Base-by-base conservation (phyloP, 768 basidiomycete species). In the Phlebiopsis flavidoalba region DNA sequence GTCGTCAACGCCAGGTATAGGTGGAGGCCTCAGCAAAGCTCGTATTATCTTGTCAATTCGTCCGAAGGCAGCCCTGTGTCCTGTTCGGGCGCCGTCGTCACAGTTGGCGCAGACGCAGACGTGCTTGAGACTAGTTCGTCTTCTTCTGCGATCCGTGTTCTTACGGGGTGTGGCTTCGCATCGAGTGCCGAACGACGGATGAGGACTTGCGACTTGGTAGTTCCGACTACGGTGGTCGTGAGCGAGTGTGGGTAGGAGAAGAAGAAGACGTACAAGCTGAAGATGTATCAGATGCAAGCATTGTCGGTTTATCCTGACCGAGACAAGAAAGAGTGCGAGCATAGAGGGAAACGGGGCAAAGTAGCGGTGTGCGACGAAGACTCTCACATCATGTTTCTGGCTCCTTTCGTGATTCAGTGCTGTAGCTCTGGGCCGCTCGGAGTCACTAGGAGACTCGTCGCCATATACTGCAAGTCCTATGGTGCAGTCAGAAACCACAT, bases 401-500 rank as follows among this genome's bases (percentile, higher is more conserved):
- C 24, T 12, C n/a, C 17, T 51, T 43, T 35, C 40, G 10, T 15
- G 26, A 8, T 57, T 48, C 21, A n/a, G 15, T 8, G 21, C 12
- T 3, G 40, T 43, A 43, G 37, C n/a, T 10, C 57, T 17, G 43
- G 26, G 33, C 43, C 53, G 47, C 48, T 74, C 71, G 57, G 73
- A 69, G 53, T 85, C 86, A 62, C 82, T 85, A 21, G 78, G 79
- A n/a, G 82, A 83, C 64, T 86, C 86, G 57, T 83, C 85, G 65
- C 79, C 83, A 66, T 88, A 88, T 35, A 81, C 82, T 26, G 83
- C 82, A 37, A 88, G 81, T 19, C 84, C 86, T 87, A 53, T 5
- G 35, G 15, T 12, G 1, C n/a, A 22, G 59, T 53, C 31, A 14
- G 52, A 53, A 17, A 7, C 21, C 21, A 15, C 35, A 10, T 5